Percentiles rank a stretch among this genome's conserved stretches.
phyloP scores from a whole-genome alignment of 164 flowering plant species.

The Aristolochia contorta region DNA sequence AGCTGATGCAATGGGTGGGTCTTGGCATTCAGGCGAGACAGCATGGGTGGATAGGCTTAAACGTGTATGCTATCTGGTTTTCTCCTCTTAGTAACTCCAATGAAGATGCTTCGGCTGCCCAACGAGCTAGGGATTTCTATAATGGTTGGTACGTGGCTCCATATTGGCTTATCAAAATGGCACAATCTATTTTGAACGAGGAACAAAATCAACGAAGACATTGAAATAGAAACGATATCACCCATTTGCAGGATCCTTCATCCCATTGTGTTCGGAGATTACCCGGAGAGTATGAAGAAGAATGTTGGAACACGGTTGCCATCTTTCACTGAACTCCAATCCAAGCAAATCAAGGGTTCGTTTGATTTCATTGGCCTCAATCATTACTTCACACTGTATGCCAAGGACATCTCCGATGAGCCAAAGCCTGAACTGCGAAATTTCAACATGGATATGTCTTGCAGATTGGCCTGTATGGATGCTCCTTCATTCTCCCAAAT shows the following conservation, averaged over 20 bases:
- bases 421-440: slow-evolving; percentile 2
- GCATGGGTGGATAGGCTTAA: slow-evolving; percentile 39
- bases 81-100: slow-evolving; percentile 27
- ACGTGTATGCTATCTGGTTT: slow-evolving; percentile 15
- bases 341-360: slow-evolving; percentile 20
- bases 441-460: slow-evolving; percentile 11
- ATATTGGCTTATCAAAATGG: background rate
- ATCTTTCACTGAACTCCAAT: slow-evolving; percentile 28
- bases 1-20: background rate
- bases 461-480: slow-evolving; percentile 9
- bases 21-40: slow-evolving; percentile 29
- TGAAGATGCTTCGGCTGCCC: slow-evolving; percentile 31
- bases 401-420: slow-evolving; percentile 8
- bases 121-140: slow-evolving; percentile 36
- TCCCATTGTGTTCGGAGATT: slow-evolving; percentile 55
- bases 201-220: no score
- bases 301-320: slow-evolving; percentile 45
- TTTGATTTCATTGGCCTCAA: slow-evolving; percentile 26
- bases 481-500: background rate
- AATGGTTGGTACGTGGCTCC: slow-evolving; percentile 32
- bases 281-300: slow-evolving; percentile 45
- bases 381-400: slow-evolving; percentile 14
- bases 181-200: background rate
- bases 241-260: slow-evolving; percentile 26
- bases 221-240: background rate